Evolutionary conservation across 306 rosid genomes (phyloP).

Genomic region (Prinsepia uniflora): DNA sequence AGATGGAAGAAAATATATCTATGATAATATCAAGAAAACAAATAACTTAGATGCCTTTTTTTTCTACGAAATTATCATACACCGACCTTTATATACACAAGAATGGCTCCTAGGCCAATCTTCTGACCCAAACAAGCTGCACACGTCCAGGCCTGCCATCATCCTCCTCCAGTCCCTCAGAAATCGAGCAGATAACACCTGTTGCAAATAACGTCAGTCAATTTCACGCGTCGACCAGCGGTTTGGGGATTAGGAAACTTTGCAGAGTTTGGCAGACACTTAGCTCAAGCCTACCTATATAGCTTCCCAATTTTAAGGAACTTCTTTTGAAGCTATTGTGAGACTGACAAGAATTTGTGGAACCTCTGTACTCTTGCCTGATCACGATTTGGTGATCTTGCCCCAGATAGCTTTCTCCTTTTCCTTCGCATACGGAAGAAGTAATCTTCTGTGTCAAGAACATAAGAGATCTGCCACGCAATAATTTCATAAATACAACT

Average conservation of each 20-base stretch:
- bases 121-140: conserved; percentile 26
- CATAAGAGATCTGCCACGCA: conserved; percentile 73
- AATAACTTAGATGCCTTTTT: conserved; percentile 28
- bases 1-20: conserved; percentile 5
- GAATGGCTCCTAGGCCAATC: conserved; percentile 32
- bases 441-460: conserved; percentile 86
- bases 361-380: conserved; percentile 58
- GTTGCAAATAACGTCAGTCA: background rate
- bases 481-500: conserved; percentile 23
- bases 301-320: conserved; percentile 13
- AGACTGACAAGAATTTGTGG: conserved; percentile 46
- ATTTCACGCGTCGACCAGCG: background rate
- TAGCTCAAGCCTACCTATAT: conserved; percentile 13
- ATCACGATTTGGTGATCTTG: conserved; percentile 26
- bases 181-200: conserved; percentile 26
- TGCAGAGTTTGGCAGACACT: background rate
- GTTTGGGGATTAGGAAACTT: background rate
- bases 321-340: conserved; percentile 12
- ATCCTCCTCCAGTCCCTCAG: conserved; percentile 29
- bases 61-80: conserved; percentile 49
- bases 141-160: conserved; percentile 26
- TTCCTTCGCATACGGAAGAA: conserved; percentile 63
- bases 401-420: conserved; percentile 31
- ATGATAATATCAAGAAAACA: conserved; percentile 24
- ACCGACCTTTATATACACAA: conserved; percentile 57